Evolutionary conservation across 805 yeast species (phyloP).

Genomic region (Candida endomychidarum): DNA sequence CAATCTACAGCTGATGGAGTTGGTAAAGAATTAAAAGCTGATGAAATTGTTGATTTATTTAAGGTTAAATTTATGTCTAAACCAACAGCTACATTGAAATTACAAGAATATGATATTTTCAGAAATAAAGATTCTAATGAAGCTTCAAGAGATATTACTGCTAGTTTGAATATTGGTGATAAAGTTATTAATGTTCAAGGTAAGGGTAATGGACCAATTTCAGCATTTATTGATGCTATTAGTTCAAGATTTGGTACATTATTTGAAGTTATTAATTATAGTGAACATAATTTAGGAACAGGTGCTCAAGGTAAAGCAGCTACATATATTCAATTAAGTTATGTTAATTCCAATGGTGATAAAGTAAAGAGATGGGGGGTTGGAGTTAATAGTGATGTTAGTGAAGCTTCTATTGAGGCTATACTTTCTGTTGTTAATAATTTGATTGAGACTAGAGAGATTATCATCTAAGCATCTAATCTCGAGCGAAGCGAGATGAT

Average conservation of each 20-base stretch:
- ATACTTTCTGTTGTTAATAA: slow-evolving; percentile 57
- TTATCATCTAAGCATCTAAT: slow-evolving; percentile 19
- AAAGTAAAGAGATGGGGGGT: slow-evolving; percentile 42
- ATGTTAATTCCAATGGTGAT: slow-evolving; percentile 35
- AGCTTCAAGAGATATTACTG: slow-evolving; percentile 48
- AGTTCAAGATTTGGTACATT: slow-evolving; percentile 50
- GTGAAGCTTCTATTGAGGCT: slow-evolving; percentile 56
- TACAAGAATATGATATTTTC: slow-evolving; percentile 48
- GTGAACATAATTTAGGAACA: slow-evolving; percentile 71
- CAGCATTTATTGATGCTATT: slow-evolving; percentile 68
- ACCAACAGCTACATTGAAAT: slow-evolving; percentile 25
- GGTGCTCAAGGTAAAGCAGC: slow-evolving; percentile 76
- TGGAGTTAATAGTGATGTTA: slow-evolving; percentile 44
- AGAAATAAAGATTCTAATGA: slow-evolving; percentile 28
- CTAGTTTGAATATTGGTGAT: slow-evolving; percentile 28
- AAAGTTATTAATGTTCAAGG: slow-evolving; percentile 43
- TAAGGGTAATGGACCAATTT: slow-evolving; percentile 76
- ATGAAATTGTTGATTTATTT: slow-evolving; percentile 62
- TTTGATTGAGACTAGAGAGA: slow-evolving; percentile 32
- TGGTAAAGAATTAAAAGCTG: slow-evolving; percentile 69
- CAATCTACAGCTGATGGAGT: slow-evolving; percentile 62
- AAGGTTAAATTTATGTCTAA: slow-evolving; percentile 51
- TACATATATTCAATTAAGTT: slow-evolving; percentile 61
- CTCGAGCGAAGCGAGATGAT: no score
- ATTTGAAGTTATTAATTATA: slow-evolving; percentile 64